These are phyloP conservation scores for Ailanthus altissimus DNA, from an alignment of 345 rosid species.

Conservation along the genomic window DNA sequence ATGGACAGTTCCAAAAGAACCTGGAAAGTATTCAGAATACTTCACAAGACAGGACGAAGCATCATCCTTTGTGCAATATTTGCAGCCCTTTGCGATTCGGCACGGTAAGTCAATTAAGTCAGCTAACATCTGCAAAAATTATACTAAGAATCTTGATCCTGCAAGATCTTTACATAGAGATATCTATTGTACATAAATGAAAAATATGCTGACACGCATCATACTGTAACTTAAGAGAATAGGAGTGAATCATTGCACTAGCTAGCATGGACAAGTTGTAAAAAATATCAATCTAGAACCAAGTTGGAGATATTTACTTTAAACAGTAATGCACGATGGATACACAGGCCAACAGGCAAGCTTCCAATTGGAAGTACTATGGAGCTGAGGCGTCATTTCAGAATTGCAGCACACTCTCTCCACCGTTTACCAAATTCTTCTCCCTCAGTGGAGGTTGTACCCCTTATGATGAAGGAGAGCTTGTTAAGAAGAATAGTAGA, in stretches of 20 bases:
- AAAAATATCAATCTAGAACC: not conserved
- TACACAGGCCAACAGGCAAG: conserved; percentile 47
- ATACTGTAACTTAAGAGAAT: not conserved
- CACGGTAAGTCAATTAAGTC: conserved; percentile 52
- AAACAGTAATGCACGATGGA: conserved; percentile 50
- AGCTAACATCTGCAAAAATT: conserved; percentile 42
- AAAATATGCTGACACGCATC: not conserved
- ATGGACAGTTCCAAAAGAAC: conserved; percentile 60
- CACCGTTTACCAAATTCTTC: conserved; percentile 32
- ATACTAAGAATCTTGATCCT: conserved; percentile 5
- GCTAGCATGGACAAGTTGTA: not conserved
- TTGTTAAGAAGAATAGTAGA: conserved; percentile 16
- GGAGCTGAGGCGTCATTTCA: conserved; percentile 44
- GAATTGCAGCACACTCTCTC: conserved; percentile 41
- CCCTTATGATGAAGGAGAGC: conserved; percentile 32
- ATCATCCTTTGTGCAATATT: conserved; percentile 47
- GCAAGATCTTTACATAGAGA: not conserved
- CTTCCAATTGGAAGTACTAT: conserved; percentile 53
- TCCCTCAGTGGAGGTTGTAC: conserved; percentile 37
- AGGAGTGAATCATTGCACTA: not conserved
- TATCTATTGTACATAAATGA: not conserved
- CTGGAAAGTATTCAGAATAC: conserved; percentile 34
- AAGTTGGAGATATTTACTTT: conserved; percentile 32
- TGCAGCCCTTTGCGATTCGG: conserved; percentile 60
- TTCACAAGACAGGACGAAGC: conserved; percentile 57